phyloP scores from a whole-genome alignment of 148 eudicot genomes.

The Vaccinium vitisidaea region DNA sequence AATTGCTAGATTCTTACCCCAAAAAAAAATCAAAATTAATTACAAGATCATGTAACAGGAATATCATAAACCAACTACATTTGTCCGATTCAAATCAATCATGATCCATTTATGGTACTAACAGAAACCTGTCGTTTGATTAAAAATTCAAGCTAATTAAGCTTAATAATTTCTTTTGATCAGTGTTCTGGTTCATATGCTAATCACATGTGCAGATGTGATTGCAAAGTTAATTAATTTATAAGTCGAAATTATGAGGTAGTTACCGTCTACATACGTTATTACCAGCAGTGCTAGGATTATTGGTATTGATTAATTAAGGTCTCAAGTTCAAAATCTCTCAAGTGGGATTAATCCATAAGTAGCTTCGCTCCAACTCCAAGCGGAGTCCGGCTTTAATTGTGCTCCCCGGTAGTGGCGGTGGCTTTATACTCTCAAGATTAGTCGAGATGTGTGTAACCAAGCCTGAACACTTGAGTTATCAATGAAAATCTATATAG shows the following conservation, averaged over 20 bases:
- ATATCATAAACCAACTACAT: not conserved
- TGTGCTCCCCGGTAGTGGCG: no score
- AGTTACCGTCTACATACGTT: not conserved
- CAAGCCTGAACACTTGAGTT: no score
- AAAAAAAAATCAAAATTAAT: not conserved
- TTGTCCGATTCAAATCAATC: not conserved
- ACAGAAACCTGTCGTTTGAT: constrained; percentile 5
- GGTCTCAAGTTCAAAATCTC: no score
- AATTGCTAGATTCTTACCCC: no score
- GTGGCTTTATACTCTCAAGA: no score
- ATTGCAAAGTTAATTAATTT: not conserved
- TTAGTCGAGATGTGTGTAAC: no score
- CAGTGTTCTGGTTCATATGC: not conserved
- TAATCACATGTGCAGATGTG: not conserved
- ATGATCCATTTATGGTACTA: not conserved
- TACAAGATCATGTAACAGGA: not conserved
- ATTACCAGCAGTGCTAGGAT: not conserved
- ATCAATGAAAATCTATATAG: no score
- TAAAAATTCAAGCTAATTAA: not conserved
- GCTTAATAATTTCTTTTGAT: not conserved
- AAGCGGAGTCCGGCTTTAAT: no score
- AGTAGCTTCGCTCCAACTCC: no score
- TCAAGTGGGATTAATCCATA: no score
- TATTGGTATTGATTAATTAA: no score
- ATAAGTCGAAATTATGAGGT: not conserved